Evolutionary conservation across 345 rosid genomes (phyloP), one percentile per base, ranked within the genome.

Genomic region (Brassica rapa): DNA sequence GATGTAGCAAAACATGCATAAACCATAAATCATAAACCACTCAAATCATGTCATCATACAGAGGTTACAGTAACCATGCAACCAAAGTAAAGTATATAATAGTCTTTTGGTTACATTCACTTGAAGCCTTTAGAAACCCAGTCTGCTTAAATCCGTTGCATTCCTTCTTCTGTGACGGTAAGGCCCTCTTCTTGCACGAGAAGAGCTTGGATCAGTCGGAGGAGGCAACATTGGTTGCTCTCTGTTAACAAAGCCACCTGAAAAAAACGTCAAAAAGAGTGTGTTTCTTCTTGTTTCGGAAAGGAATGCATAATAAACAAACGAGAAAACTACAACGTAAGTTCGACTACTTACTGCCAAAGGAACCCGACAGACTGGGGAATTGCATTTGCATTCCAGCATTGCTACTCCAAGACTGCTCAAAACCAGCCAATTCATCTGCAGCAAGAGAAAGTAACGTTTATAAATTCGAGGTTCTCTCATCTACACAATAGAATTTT

Each of bases 391-490:
- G 81, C 83, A 85, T 81, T 75, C 83, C 72, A n/a, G 90, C 91
- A 57, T 71, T 89, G 64, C 88, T 88, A 82, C 79, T 85, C 98
- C 93, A 95, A 23, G 90, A 84, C 81, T 89, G 86, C 72, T 91
- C 96, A 78, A 93, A 91, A 72, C 67, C 82, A 74, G 84, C 19
- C 64, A 91, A 89, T 35, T 93, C 92, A 83, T 84, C 98, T 95
- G 77, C 33, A 76, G 37, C 14, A 59, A 62, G 25, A 19, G 43
- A 41, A 30, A 1, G 8, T 37, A 33, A 56, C 7, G 19, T 32
- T 73, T 19, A 25, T 4, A 63, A 62, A 15, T 1, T 37, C 55
- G 9, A 64, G 49, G 33, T 55, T 71, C 30, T 64, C 19, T 46
- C 55, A 46, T 73, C 30, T 21, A 35, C 37, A 55, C 0, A 60